Evolutionary conservation across 768 basidiomycete genomes (phyloP), one percentile per base, ranked within the genome.

Genomic region (Pleurotus giganteus): DNA sequence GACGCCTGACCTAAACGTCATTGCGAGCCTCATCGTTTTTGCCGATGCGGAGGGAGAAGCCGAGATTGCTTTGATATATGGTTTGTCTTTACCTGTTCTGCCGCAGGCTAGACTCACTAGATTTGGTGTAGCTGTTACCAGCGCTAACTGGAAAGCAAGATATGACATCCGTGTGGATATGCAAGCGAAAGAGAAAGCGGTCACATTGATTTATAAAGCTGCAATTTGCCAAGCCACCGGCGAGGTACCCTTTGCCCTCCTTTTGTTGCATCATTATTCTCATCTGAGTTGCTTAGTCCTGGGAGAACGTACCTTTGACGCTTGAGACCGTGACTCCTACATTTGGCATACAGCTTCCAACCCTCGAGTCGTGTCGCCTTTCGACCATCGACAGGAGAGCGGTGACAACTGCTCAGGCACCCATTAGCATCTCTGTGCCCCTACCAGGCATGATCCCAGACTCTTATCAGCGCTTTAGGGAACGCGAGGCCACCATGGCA

Each of bases 281-380:
- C n/a, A 43, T 34, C 7, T 8, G 26, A 34, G 17, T 37, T 6
- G 4, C 1, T 13, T 37, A 66, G 64, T 50, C 62, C 0, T 65
- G 64, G 64, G 54, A 61, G 2, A 57, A 64, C 42, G 62, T 63
- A 3, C 57, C 58, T 0, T 47, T 65, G 13, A 57, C 58, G 4
- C 50, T 66, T 8, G 64, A 66, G 46, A 66, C 65, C 12, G 59
- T 60, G 4, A 54, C 60, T 0, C 65, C 65, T 8, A 65, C 61
- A 3, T 62, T 62, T 42, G 63, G 63, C 1, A 36, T 58, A n/a
- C 47, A 45, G 3, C 50, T 66, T 7, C 65, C 65, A 7, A n/a
- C 51, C 11, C 27, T 66, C 13, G 6, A 52, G 2, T 28, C 60
- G 1, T 66, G 63, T 60, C 53, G 58, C 21, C 55, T 66, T 8